Evolutionary conservation across 192 early-diverging fungal species (phyloP), one percentile per base, ranked within the genome.

Genomic region (Coemansia asiatica): DNA sequence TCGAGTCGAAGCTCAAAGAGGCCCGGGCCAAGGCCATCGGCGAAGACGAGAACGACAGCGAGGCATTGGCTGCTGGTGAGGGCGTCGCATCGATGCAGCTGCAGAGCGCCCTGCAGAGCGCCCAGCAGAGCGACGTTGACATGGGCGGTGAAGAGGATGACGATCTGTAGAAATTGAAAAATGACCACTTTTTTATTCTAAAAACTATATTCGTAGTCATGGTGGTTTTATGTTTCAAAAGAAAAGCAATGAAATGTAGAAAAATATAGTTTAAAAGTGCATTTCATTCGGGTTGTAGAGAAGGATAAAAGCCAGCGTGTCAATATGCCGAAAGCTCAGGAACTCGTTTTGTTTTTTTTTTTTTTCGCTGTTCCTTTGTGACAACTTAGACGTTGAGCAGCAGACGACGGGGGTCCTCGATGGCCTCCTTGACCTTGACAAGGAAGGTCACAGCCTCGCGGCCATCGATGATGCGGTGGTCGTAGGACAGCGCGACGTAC

Each of bases 371-470:
- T n/a, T n/a, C n/a, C n/a, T n/a, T n/a, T n/a, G n/a, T n/a, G n/a
- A n/a, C n/a, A 9, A 8, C 59, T 74, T 91, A 98, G 61, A 98
- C 82, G 64, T 91, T 89, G 69, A 98, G 84, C 56, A 99, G 85
- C 76, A 99, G 69, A 66, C 95, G 86, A 44, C 88, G 84, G 50
- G 97, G 97, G 74, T 99, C 97, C 85, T 99, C 97, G 58, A 99
- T 88, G 64, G 85, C 82, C 84, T 99, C 92, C 87, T 99, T 99
- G 59, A 99, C 40, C 79, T 93, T 96, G 69, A 97, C 94, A 51
- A 99, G 85, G 91, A 99, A 99, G 31, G 95, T 96, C 23, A 94
- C 93, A 25, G 97, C 97, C 86, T 99, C 97, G 83, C 97, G 93
- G 46, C 94, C 97, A 72, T 99, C 97, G 83, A 99, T 94, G 67